Percentiles rank a stretch among this genome's conserved stretches.
Conservation (phyloP, 1,284 basidiomycete genomes). For the Cryptococcus sp. region DNA sequence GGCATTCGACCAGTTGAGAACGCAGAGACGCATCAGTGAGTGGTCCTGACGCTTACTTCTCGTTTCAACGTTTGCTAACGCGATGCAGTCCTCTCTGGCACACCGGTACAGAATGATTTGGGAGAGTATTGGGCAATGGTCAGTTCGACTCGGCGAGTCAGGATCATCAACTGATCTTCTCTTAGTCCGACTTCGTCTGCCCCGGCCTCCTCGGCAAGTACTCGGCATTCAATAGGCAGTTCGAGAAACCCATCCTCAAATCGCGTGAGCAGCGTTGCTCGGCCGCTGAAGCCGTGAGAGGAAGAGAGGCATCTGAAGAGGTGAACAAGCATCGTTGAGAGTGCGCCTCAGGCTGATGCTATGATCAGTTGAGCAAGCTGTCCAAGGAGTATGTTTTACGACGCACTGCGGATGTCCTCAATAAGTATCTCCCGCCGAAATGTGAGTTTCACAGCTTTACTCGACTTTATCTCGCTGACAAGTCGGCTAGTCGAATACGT, state of each 20-base stretch:
- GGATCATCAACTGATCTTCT: neutral
- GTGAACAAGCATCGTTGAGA: conserved; percentile 52
- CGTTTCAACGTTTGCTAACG: neutral
- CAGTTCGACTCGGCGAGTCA: conserved; percentile 23
- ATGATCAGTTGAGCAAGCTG: conserved; percentile 56
- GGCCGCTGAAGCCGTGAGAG: conserved; percentile 69
- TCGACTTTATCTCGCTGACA: conserved; percentile 5
- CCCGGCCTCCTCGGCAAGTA: conserved; percentile 77
- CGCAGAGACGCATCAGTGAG: conserved; percentile 65
- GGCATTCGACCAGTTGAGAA: conserved; percentile 80
- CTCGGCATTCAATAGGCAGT: conserved; percentile 71
- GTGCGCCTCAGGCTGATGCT: neutral
- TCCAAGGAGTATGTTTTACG: conserved; percentile 86
- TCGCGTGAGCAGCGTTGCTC: conserved; percentile 78
- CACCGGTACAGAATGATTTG: conserved; percentile 95
- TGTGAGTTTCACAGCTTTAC: conserved; percentile 58
- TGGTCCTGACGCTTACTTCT: neutral
- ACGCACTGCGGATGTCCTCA: conserved; percentile 77
- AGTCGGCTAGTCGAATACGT: conserved; percentile 80
- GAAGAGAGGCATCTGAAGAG: conserved; percentile 70
- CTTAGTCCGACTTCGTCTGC: conserved; percentile 86
- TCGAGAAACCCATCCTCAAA: conserved; percentile 85
- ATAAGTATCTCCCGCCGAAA: conserved; percentile 87
- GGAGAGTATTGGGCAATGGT: conserved; percentile 97
- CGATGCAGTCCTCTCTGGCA: conserved; percentile 80